Evolutionary conservation across 2,329 filamentous ascomycete species (phyloP).

Genomic region (Pyrenophora seminiperda): DNA sequence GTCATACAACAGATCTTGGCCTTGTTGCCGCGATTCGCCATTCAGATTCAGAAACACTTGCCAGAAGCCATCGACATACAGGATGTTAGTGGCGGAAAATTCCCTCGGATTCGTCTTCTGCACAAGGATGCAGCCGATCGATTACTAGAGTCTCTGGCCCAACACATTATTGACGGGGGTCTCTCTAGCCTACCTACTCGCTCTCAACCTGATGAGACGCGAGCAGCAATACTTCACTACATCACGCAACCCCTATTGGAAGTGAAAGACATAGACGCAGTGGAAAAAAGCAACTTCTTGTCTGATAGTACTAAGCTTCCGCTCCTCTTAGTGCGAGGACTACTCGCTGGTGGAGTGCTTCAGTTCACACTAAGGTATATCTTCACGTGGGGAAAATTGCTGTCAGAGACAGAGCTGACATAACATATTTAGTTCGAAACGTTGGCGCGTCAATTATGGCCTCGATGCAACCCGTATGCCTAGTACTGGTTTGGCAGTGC

Average conservation of each 20-base stretch:
- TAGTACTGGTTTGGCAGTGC: slow-evolving; percentile 60
- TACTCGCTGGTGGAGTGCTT: slow-evolving; percentile 63
- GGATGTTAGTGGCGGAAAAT: slow-evolving; percentile 41
- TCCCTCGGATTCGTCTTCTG: slow-evolving; percentile 59
- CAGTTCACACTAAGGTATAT: too few species aligned
- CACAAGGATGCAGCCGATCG: slow-evolving; percentile 42
- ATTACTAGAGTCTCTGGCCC: slow-evolving; percentile 33
- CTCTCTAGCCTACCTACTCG: slow-evolving; percentile 55
- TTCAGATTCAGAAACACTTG: slow-evolving; percentile 34
- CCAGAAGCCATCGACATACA: slow-evolving; percentile 54
- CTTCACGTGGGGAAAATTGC: too few species aligned
- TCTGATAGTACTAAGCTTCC: slow-evolving; percentile 38
- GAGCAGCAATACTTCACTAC: slow-evolving; percentile 51
- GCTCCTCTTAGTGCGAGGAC: slow-evolving; percentile 59
- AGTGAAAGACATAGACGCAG: slow-evolving; percentile 31
- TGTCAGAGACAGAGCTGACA: too few species aligned
- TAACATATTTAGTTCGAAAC: too few species aligned
- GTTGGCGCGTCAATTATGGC: slow-evolving; percentile 71
- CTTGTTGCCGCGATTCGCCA: slow-evolving; percentile 48
- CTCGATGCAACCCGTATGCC: slow-evolving; percentile 56
- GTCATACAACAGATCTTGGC: slow-evolving; percentile 60
- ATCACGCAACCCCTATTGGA: slow-evolving; percentile 49
- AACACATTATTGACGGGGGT: slow-evolving; percentile 53
- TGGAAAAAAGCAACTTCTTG: slow-evolving; percentile 45
- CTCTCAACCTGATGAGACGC: slow-evolving; percentile 38